phyloP scores from a whole-genome alignment of 345 rosid genomes.

The Hibiscus trionum region DNA sequence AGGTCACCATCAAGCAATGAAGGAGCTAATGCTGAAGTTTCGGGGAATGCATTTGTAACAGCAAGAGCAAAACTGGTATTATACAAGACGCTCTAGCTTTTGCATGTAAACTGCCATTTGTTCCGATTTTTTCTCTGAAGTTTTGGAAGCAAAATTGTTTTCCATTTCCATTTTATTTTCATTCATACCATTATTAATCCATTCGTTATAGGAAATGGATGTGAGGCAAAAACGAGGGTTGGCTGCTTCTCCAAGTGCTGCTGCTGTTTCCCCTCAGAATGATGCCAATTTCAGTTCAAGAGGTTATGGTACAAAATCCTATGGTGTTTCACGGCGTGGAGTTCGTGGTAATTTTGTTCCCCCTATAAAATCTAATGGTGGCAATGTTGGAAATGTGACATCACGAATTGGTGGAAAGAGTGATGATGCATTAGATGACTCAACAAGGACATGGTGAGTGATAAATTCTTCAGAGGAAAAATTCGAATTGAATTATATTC shows the following conservation, averaged over 20 bases:
- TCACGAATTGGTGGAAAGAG: slow-evolving; percentile 62
- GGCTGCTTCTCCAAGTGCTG: slow-evolving; percentile 47
- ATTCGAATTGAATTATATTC: not conserved
- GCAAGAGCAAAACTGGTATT: slow-evolving; percentile 85
- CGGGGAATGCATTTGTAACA: slow-evolving; percentile 69
- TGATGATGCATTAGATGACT: slow-evolving; percentile 75
- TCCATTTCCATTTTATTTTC: slow-evolving; percentile 3
- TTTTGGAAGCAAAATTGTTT: slow-evolving; percentile 1
- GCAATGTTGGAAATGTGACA: slow-evolving; percentile 50
- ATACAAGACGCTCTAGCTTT: not conserved
- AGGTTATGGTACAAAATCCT: slow-evolving; percentile 53
- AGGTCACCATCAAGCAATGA: slow-evolving; percentile 35
- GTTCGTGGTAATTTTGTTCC: slow-evolving; percentile 82
- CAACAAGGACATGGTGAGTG: slow-evolving; percentile 76
- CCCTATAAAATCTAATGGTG: slow-evolving; percentile 71
- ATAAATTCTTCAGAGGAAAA: slow-evolving; percentile 1
- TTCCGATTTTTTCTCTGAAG: not conserved
- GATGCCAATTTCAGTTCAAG: slow-evolving; percentile 36
- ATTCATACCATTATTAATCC: slow-evolving; percentile 16
- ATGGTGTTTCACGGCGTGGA: slow-evolving; percentile 63
- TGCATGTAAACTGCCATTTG: not conserved
- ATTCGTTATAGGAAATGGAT: slow-evolving; percentile 68
- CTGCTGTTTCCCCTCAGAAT: slow-evolving; percentile 48
- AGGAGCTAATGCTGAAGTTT: slow-evolving; percentile 35
- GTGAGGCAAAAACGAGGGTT: slow-evolving; percentile 57